These are phyloP conservation scores for Termitomyces sp. DNA, from an alignment of 768 basidiomycete genomes.

Conservation along the genomic window DNA sequence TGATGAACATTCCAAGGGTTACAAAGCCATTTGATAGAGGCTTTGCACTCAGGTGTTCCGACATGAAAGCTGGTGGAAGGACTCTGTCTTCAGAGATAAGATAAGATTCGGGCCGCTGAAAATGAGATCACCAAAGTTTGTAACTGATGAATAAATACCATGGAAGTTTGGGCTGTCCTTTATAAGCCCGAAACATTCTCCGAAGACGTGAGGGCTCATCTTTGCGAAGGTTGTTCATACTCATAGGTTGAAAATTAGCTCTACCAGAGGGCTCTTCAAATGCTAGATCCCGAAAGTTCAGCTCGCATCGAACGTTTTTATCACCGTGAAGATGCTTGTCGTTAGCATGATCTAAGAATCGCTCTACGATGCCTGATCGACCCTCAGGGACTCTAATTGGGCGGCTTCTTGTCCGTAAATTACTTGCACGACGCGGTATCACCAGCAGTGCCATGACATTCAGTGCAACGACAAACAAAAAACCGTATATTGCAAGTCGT, in stretches of 20 bases:
- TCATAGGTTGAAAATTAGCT: constrained; percentile 34
- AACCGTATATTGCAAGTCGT: constrained; percentile 67
- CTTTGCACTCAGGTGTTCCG: constrained; percentile 1
- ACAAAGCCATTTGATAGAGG: constrained; percentile 34
- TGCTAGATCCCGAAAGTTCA: constrained; percentile 53
- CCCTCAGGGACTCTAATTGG: constrained; percentile 68
- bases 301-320: constrained; percentile 60
- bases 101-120: constrained; percentile 4
- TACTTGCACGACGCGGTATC: constrained; percentile 56
- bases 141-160: constrained; percentile 12
- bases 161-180: constrained; percentile 40
- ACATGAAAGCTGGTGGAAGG: constrained; percentile 10
- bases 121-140: not conserved
- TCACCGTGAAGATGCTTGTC: constrained; percentile 68
- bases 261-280: constrained; percentile 51
- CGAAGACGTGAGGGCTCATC: constrained; percentile 30
- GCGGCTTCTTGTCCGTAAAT: constrained; percentile 60
- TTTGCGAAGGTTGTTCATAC: not conserved
- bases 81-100: constrained; percentile 4
- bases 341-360: constrained; percentile 33
- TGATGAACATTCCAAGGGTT: constrained; percentile 87
- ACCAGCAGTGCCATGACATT: constrained; percentile 43
- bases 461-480: constrained; percentile 53
- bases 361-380: not conserved
- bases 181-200: constrained; percentile 35